Evolutionary conservation across 148 eudicot genomes (phyloP).

Genomic region (Rhododendron molle): DNA sequence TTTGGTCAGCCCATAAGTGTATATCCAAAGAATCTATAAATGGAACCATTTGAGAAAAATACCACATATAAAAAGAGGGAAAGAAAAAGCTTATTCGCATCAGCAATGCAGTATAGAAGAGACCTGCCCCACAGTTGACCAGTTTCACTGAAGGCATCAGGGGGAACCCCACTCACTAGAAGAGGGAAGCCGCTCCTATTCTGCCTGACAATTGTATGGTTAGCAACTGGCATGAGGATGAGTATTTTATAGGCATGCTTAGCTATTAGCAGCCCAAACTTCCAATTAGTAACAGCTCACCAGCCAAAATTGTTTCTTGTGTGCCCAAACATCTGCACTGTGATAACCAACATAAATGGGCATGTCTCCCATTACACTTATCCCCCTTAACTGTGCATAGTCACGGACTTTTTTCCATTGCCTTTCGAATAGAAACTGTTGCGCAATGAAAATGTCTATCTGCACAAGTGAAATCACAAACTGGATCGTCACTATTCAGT

Average conservation of each 20-base stretch:
- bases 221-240: constrained; percentile 12
- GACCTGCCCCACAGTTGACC: constrained; percentile 99
- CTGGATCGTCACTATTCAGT: constrained; percentile 13
- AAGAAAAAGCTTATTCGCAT: background rate
- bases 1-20: background rate
- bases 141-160: constrained; percentile 98
- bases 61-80: background rate
- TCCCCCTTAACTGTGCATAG: constrained; percentile 65
- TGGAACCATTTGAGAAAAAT: background rate
- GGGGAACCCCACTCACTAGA: constrained; percentile 96
- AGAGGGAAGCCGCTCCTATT: constrained; percentile 79
- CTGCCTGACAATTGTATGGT: constrained; percentile 43
- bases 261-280: background rate
- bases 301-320: constrained; percentile 73
- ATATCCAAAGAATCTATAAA: background rate
- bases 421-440: constrained; percentile 92
- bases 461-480: constrained; percentile 40
- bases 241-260: constrained; percentile 2
- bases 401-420: constrained; percentile 87
- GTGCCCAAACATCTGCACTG: constrained; percentile 99
- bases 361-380: constrained; percentile 99
- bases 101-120: background rate
- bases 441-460: constrained; percentile 79
- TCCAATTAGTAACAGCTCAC: constrained; percentile 32
- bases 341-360: constrained; percentile 99